Evolutionary conservation across 345 rosid species (phyloP).

Genomic region (Corchorus capsularis): DNA sequence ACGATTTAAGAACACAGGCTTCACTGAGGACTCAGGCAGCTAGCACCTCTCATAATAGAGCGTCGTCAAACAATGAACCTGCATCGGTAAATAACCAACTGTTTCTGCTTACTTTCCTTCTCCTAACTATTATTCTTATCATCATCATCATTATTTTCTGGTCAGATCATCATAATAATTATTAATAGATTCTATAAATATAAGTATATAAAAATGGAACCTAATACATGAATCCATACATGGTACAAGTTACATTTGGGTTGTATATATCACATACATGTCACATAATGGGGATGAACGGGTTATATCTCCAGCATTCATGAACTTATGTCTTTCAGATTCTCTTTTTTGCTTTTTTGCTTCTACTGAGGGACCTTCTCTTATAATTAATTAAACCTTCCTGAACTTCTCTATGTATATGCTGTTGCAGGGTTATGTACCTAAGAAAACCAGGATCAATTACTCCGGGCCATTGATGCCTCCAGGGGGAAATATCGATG

Average conservation of each 20-base stretch:
- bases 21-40: slow-evolving; percentile 30
- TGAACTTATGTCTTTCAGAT: neutral
- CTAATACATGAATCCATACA: neutral
- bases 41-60: slow-evolving; percentile 11
- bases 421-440: slow-evolving; percentile 54
- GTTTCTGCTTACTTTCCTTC: neutral
- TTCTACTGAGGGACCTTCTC: neutral
- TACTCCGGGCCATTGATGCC: slow-evolving; percentile 94
- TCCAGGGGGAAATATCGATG: slow-evolving; percentile 86
- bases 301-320: neutral
- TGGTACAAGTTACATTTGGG: neutral
- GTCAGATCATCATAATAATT: neutral
- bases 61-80: slow-evolving; percentile 28
- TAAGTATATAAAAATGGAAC: neutral
- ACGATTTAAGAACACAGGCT: slow-evolving; percentile 30
- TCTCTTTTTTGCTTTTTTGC: neutral
- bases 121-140: neutral
- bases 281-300: neutral
- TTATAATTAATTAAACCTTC: neutral
- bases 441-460: slow-evolving; percentile 72
- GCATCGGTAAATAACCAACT: slow-evolving; percentile 31
- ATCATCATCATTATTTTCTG: neutral
- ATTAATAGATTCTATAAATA: neutral
- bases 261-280: neutral
- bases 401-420: slow-evolving; percentile 15